Percentiles rank a stretch among this genome's conserved stretches.
These are phyloP conservation scores for Trichoderma semiorbis DNA, from an alignment of 2,329 filamentous ascomycete species.

Conservation along the genomic window DNA sequence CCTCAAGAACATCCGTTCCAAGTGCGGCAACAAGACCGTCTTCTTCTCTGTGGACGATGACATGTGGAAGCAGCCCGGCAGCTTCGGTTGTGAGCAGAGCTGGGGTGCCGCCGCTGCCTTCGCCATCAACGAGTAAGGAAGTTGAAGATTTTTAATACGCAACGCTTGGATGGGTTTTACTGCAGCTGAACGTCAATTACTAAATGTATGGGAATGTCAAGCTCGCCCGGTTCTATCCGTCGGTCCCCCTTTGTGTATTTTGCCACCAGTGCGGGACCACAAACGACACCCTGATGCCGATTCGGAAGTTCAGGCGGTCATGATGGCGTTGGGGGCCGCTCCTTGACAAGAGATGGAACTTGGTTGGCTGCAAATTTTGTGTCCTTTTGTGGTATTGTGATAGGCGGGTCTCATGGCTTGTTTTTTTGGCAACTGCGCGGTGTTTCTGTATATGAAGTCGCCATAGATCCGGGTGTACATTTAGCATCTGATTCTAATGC, in stretches of 20 bases:
- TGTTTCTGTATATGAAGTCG: slow-evolving; percentile 26
- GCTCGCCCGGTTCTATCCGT: not conserved
- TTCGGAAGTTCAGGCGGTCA: slow-evolving; percentile 1
- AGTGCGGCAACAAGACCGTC: slow-evolving; percentile 64
- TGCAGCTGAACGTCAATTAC: slow-evolving; percentile 2
- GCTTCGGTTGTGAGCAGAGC: slow-evolving; percentile 71
- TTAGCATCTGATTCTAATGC: slow-evolving; percentile 41
- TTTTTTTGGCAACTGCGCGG: slow-evolving; percentile 13
- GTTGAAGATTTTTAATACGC: not conserved
- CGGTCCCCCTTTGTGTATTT: not conserved
- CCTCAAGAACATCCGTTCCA: slow-evolving; percentile 65
- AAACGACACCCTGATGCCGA: slow-evolving; percentile 1
- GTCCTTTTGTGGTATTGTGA: slow-evolving; percentile 17
- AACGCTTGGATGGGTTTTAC: slow-evolving; percentile 1
- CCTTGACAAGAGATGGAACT: not conserved
- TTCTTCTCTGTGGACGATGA: slow-evolving; percentile 83
- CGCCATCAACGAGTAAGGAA: not conserved
- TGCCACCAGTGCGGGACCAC: not conserved
- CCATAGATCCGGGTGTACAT: slow-evolving; percentile 30
- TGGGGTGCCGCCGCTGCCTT: slow-evolving; percentile 58
- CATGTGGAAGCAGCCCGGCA: slow-evolving; percentile 71
- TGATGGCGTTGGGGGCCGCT: not conserved
- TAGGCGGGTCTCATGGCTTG: slow-evolving; percentile 10
- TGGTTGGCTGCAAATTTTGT: not conserved
- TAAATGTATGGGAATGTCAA: slow-evolving; percentile 11